A percentile compares a stretch with the other conserved stretches of the same genome.
Conservation (phyloP, 345 rosid genomes). For the Pistacia integerrima region DNA sequence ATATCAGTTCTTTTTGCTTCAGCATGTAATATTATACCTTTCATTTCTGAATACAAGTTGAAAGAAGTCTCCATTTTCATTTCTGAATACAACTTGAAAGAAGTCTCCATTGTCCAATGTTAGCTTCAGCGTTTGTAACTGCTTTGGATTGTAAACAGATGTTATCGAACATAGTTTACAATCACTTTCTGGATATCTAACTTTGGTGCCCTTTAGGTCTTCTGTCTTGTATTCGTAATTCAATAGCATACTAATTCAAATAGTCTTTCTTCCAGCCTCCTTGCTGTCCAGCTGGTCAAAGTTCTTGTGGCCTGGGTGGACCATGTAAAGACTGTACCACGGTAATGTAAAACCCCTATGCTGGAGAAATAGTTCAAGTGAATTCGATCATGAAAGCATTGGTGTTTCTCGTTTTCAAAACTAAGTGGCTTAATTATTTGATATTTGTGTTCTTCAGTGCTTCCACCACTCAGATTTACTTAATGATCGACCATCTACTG, state of each 20-base stretch:
- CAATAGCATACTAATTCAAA: constrained; percentile 11
- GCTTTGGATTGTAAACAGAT: not conserved
- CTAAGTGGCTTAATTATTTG: constrained; percentile 7
- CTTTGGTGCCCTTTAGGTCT: not conserved
- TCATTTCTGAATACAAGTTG: not conserved
- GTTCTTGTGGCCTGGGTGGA: constrained; percentile 66
- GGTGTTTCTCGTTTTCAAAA: constrained; percentile 14
- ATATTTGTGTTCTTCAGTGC: constrained; percentile 61
- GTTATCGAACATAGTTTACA: not conserved
- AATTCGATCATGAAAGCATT: constrained; percentile 1
- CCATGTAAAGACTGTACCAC: constrained; percentile 96
- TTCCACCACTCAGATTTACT: constrained; percentile 86
- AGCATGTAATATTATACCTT: not conserved
- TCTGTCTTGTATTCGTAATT: not conserved
- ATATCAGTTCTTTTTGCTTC: not conserved
- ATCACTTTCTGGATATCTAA: constrained; percentile 6
- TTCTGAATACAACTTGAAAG: not conserved
- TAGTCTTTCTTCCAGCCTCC: constrained; percentile 68
- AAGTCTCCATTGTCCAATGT: not conserved
- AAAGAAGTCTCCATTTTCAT: not conserved
- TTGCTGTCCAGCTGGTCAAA: constrained; percentile 67
- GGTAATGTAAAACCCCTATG: constrained; percentile 44
- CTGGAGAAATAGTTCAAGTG: not conserved
- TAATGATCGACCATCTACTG: constrained; percentile 83
- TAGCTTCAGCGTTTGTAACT: not conserved